A percentile compares a stretch with the other conserved stretches of the same genome.
Evolutionary conservation across 495 filamentous ascomycete species (phyloP).

Genomic region (Penicillium tannophilum): DNA sequence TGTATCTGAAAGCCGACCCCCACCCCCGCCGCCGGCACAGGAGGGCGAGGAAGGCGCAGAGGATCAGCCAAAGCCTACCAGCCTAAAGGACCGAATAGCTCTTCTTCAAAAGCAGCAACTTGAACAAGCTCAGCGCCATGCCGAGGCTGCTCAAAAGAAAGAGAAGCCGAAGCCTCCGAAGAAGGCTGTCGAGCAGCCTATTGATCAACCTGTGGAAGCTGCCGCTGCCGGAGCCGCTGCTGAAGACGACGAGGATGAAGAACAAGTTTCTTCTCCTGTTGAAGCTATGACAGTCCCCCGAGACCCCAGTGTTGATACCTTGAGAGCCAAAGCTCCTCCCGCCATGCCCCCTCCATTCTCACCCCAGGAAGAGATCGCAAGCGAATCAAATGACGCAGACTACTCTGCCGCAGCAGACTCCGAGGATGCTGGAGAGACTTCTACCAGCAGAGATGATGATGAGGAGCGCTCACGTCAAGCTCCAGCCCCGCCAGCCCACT

Average conservation of each 20-base stretch:
- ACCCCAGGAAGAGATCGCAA: slow-evolving; percentile 56
- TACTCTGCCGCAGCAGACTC: slow-evolving; percentile 85
- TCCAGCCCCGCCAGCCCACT: slow-evolving; percentile 19
- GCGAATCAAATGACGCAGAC: slow-evolving; percentile 87
- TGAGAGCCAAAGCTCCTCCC: slow-evolving; percentile 46
- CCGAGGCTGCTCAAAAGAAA: slow-evolving; percentile 78
- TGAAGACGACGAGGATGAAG: slow-evolving; percentile 27
- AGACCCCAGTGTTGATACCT: slow-evolving; percentile 61
- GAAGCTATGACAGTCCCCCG: slow-evolving; percentile 43
- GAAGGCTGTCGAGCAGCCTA: slow-evolving; percentile 67
- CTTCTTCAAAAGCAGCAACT: slow-evolving; percentile 90
- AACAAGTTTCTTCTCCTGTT: slow-evolving; percentile 43
- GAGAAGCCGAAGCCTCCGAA: slow-evolving; percentile 86
- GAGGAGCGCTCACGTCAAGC: slow-evolving; percentile 52
- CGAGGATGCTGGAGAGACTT: slow-evolving; percentile 77
- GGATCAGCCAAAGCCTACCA: slow-evolving; percentile 85
- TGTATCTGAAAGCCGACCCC: slow-evolving; percentile 57
- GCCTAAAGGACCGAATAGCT: slow-evolving; percentile 91
- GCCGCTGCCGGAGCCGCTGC: neutral
- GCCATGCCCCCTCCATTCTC: slow-evolving; percentile 47
- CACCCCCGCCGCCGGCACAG: slow-evolving; percentile 50
- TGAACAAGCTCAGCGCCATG: slow-evolving; percentile 80
- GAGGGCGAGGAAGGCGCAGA: slow-evolving; percentile 59
- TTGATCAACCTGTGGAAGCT: slow-evolving; percentile 22
- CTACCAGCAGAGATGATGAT: slow-evolving; percentile 72